Evolutionary conservation across 2,329 filamentous ascomycete species (phyloP).

Genomic region (Fusarium staphyleae): DNA sequence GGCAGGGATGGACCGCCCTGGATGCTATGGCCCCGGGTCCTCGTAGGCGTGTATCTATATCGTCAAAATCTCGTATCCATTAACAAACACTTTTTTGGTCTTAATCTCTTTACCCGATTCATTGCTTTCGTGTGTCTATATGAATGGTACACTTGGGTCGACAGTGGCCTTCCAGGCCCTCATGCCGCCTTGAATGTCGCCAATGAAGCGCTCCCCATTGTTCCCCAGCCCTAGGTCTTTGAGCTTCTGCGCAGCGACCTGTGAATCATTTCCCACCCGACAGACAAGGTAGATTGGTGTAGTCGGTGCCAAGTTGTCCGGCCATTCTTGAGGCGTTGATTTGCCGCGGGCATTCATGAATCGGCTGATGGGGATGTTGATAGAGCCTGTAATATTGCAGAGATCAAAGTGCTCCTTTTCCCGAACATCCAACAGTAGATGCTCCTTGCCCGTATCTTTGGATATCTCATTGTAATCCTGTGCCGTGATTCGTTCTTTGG

Average conservation of each 20-base stretch:
- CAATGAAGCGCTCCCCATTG: slow-evolving; percentile 65
- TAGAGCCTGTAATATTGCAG: slow-evolving; percentile 74
- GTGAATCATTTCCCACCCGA: slow-evolving; percentile 79
- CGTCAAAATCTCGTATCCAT: slow-evolving; percentile 40
- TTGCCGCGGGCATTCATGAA: slow-evolving; percentile 62
- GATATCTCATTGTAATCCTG: slow-evolving; percentile 59
- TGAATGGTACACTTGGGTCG: slow-evolving; percentile 64
- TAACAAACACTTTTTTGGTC: slow-evolving; percentile 21
- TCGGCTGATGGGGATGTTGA: slow-evolving; percentile 69
- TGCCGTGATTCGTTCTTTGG: slow-evolving; percentile 73
- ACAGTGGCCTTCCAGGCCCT: slow-evolving; percentile 75
- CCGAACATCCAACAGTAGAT: slow-evolving; percentile 80
- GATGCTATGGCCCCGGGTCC: slow-evolving; percentile 25
- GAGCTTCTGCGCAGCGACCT: slow-evolving; percentile 70
- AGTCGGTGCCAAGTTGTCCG: slow-evolving; percentile 47
- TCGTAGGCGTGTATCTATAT: slow-evolving; percentile 41
- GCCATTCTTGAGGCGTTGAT: slow-evolving; percentile 48
- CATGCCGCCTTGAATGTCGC: slow-evolving; percentile 76
- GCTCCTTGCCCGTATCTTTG: slow-evolving; percentile 38
- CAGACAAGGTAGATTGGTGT: slow-evolving; percentile 75
- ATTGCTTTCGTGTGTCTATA: slow-evolving; percentile 44
- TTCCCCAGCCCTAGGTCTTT: slow-evolving; percentile 65
- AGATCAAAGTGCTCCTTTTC: slow-evolving; percentile 86
- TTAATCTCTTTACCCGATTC: slow-evolving; percentile 23
- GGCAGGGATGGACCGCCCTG: slow-evolving; percentile 24